These are phyloP conservation scores for Ephemerocybe angulata DNA, from an alignment of 768 basidiomycete genomes.

Conservation along the genomic window DNA sequence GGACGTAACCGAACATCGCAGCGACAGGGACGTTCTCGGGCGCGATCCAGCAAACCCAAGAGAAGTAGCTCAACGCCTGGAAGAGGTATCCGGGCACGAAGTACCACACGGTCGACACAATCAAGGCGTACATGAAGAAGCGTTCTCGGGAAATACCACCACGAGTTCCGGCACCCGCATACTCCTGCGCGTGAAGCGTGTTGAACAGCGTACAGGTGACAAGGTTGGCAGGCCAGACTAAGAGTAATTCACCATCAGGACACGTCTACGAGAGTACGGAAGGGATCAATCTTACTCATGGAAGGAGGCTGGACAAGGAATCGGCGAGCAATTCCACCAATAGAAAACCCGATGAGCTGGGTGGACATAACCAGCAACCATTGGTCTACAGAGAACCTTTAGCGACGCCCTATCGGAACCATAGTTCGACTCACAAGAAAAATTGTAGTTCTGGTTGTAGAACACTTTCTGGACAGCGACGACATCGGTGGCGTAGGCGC, in stretches of 20 bases:
- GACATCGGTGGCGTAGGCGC: constrained; percentile 74
- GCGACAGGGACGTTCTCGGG: constrained; percentile 68
- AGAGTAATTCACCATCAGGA: no score
- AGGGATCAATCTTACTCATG: constrained; percentile 53
- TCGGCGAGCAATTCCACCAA: constrained; percentile 66
- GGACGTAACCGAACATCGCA: constrained; percentile 68
- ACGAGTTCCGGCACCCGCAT: constrained; percentile 60
- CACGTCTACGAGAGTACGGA: constrained; percentile 19
- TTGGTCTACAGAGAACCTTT: constrained; percentile 47
- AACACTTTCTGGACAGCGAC: constrained; percentile 74
- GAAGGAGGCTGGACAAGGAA: constrained; percentile 74
- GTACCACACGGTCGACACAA: constrained; percentile 59
- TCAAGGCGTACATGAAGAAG: constrained; percentile 69
- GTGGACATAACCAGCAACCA: constrained; percentile 78
- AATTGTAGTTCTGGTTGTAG: constrained; percentile 64
- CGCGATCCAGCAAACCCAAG: constrained; percentile 60
- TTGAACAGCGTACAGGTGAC: constrained; percentile 77
- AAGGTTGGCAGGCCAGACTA: constrained; percentile 78
- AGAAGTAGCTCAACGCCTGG: constrained; percentile 59
- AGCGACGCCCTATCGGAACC: background rate
- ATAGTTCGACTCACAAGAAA: constrained; percentile 40
- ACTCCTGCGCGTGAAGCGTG: constrained; percentile 71
- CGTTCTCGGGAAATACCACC: constrained; percentile 71
- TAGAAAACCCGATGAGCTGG: constrained; percentile 78
- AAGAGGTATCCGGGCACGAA: constrained; percentile 73